Conservation (phyloP, 2,329 filamentous ascomycete species). For the Trichoderma koningii region DNA sequence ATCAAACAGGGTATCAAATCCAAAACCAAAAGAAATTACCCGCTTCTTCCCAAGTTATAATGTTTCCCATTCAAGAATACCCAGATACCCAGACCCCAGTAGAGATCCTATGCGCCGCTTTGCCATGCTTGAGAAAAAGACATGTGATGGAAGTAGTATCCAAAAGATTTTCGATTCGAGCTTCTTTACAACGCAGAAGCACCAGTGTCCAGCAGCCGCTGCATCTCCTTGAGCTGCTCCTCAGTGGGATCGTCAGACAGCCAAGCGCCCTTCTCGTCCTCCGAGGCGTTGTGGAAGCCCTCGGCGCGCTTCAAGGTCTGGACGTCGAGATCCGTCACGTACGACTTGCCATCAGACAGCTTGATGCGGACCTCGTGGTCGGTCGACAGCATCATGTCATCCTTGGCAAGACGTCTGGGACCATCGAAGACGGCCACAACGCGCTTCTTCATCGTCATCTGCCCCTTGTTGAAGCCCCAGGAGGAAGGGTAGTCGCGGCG, state of each 20-base stretch:
- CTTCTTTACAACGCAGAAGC: constrained; percentile 31
- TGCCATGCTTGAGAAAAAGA: constrained; percentile 33
- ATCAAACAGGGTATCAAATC: constrained; percentile 34
- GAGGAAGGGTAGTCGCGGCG: constrained; percentile 89
- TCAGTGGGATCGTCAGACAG: constrained; percentile 69
- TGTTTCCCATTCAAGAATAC: constrained; percentile 25
- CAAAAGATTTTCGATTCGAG: neutral
- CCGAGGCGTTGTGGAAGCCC: constrained; percentile 75
- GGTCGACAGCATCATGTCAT: constrained; percentile 97
- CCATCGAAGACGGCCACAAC: constrained; percentile 93
- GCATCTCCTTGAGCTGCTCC: constrained; percentile 62
- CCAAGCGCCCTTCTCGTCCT: constrained; percentile 87
- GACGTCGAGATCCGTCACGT: constrained; percentile 91
- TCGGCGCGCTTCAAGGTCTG: constrained; percentile 87
- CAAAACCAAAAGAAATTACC: constrained; percentile 8
- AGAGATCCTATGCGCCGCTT: constrained; percentile 36
- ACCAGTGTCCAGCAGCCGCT: constrained; percentile 48
- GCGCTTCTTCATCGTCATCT: constrained; percentile 98
- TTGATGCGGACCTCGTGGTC: constrained; percentile 91
- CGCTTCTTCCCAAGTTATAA: constrained; percentile 16
- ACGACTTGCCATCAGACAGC: constrained; percentile 72
- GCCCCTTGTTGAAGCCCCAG: constrained; percentile 88
- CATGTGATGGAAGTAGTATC: constrained; percentile 8
- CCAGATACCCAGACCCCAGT: constrained; percentile 30
- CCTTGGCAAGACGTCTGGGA: constrained; percentile 84